Base-by-base conservation (phyloP, 208 protist genomes). In the Novymonas esmeraldas region DNA sequence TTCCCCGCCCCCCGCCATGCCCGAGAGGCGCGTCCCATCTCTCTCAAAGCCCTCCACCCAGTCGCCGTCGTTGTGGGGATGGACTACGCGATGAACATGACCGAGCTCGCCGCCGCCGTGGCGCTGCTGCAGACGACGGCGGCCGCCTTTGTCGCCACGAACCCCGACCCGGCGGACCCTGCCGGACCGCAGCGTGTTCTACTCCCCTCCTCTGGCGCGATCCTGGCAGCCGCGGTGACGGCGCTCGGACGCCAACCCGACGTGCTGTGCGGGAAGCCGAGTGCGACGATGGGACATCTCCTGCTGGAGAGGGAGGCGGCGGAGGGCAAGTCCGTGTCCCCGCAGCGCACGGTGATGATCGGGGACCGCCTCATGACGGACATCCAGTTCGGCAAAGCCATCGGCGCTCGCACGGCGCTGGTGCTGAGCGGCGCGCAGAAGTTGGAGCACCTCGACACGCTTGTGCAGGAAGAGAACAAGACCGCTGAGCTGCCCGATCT, bases 291-390 rank as follows among this genome's bases (percentile, higher is more conserved):
- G 71, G 79, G 76, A 16, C 41, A 78, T 2, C 61, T 82, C 5
- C 55, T 90, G 24, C 78, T 89, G 31, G 76, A 66, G 62, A 70
- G 57, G 20, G 82, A 90, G 55, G 68, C 69, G 41, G 31, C 26
- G 42, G 49, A 61, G 1, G 64, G 50, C 38, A 44, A 20, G 3
- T 3, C 3, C 0, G 83, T 89, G 48, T 70, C 55, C 4, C 51
- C 84, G 51, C 79, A 73, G 13, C 51, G 57, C 13, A 33, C 49
- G 54, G 45, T 89, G 20, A 89, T 93, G 84, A 51, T 93, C 5
- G 87, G 87, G 2, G 87, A 93, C 49, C 77, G 87, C 5, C 70
- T 90, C 14, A 84, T 76, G 34, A 89, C 84, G 16, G 84, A 89
- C 57, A 70, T 89, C 42, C 66, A 70, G 18, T 93, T 90, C 80